Evolutionary conservation across 129 eudicot species (phyloP).

Genomic region (Lactuca saligna): DNA sequence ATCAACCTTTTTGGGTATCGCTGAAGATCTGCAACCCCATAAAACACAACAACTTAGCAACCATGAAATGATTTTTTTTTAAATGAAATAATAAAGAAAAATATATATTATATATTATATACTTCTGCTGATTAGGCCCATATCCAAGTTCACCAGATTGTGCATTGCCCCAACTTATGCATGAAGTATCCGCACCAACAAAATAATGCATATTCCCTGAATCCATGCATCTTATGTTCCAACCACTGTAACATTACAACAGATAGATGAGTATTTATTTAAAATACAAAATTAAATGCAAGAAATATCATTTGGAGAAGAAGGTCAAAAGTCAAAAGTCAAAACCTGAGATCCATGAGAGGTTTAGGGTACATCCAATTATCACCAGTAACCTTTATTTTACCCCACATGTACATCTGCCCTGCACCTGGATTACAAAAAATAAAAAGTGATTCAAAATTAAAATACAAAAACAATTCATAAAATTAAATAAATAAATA

Average conservation of each 20-base stretch:
- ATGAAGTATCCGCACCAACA: slow-evolving; percentile 90
- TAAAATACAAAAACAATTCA: too few relatives aligned
- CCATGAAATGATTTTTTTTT: background rate
- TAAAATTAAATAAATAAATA: too few relatives aligned
- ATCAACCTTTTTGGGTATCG: slow-evolving; percentile 83
- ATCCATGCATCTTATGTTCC: slow-evolving; percentile 89
- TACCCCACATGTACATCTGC: slow-evolving; percentile 99
- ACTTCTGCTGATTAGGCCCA: slow-evolving; percentile 90
- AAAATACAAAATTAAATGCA: too few relatives aligned
- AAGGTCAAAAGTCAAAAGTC: background rate
- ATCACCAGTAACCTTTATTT: slow-evolving; percentile 76
- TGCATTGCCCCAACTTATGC: slow-evolving; percentile 95
- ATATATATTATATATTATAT: slow-evolving; percentile 8
- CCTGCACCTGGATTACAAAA: slow-evolving; percentile 62
- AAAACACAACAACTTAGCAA: background rate
- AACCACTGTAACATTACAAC: slow-evolving; percentile 45
- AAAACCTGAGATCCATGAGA: slow-evolving; percentile 88
- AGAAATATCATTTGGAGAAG: background rate
- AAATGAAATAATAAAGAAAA: too few relatives aligned
- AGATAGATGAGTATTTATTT: too few relatives aligned
- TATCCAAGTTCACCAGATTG: slow-evolving; percentile 90
- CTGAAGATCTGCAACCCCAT: slow-evolving; percentile 60
- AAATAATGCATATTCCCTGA: slow-evolving; percentile 87
- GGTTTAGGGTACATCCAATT: slow-evolving; percentile 99
- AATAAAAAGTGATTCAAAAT: background rate